A percentile compares a stretch with the other conserved stretches of the same genome.
These are phyloP conservation scores for Groenewaldozyma sp. DNA, from an alignment of 1,139 yeast genomes.

Conservation along the genomic window DNA sequence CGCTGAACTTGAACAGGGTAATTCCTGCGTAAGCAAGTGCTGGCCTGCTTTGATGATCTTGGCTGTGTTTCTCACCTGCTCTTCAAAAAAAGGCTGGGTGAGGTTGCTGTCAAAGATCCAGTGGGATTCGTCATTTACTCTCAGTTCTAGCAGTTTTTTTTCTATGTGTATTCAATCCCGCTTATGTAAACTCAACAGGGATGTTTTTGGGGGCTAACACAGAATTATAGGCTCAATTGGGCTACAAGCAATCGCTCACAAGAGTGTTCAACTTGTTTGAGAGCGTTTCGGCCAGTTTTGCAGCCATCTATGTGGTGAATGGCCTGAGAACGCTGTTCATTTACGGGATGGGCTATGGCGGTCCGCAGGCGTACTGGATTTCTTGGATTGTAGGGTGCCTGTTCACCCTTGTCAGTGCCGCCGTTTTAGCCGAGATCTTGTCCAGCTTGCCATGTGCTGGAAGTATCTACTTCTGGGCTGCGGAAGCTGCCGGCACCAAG, in stretches of 20 bases:
- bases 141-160: too few relatives aligned
- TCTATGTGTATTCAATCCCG: too few relatives aligned
- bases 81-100: too few relatives aligned
- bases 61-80: too few relatives aligned
- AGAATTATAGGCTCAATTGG: slow-evolving; percentile 12
- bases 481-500: slow-evolving; percentile 20
- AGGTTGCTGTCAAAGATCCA: too few relatives aligned
- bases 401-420: slow-evolving; percentile 21
- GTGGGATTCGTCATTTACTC: too few relatives aligned
- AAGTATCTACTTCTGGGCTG: slow-evolving; percentile 26
- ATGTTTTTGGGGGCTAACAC: slow-evolving; percentile 4
- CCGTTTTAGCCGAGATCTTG: slow-evolving; percentile 23
- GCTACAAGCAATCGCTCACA: slow-evolving; percentile 18
- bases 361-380: slow-evolving; percentile 24
- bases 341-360: slow-evolving; percentile 20
- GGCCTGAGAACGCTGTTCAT: slow-evolving; percentile 19
- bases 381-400: slow-evolving; percentile 16
- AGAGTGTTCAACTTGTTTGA: slow-evolving; percentile 19
- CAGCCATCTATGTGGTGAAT: slow-evolving; percentile 20
- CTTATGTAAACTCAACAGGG: too few relatives aligned
- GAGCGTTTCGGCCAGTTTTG: slow-evolving; percentile 21
- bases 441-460: slow-evolving; percentile 28
- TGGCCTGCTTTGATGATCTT: too few relatives aligned
- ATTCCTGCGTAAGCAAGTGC: slow-evolving; percentile 22
- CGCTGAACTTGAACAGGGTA: slow-evolving; percentile 24